Base-by-base conservation (phyloP, 495 filamentous ascomycete species). In the Glarea lozoyensis region DNA sequence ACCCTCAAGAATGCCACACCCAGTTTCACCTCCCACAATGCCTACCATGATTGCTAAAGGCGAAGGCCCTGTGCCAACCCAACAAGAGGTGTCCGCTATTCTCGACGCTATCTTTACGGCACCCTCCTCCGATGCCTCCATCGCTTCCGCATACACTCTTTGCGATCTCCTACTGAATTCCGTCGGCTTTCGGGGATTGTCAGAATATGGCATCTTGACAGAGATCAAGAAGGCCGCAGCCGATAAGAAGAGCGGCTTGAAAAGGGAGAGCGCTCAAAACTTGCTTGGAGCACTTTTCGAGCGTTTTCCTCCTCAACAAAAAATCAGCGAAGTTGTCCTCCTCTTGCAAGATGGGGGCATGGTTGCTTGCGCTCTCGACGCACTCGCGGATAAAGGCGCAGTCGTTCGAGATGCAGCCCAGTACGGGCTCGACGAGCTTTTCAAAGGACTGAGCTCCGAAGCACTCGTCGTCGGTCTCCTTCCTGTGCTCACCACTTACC, bases 281-380 rank as follows among this genome's bases (percentile, higher is more conserved):
- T 81, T 94, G 40, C 74, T 96, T 33, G 93, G 92, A 40, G 92
- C 92, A 41, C 59, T 99, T 12, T 88, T 95, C 54, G 92, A 99
- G 66, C 79, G 79, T 13, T 83, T 96, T 59, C 86, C 88, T 17
- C 71, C 73, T 10, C 76, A 78, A 37, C 83, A 90, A 51, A 82
- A 77, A 15, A 63, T 87, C 40, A 87, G 76, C 60, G 93, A 97
- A 62, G 73, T 84, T 19, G 62, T 86, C 18, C 83, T 97, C 54
- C 64, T 96, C 17, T 53, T 87, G 11, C 79, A 92, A 54, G 81
- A 93, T 61, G 82, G 80, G 41, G 81, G 79, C 17, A 61, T 93
- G 29, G 63, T 97, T 10, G 52, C 71, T 15, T 67, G 76, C 27
- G 87, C 85, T 11, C 72, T 97, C 33, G 92, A 99, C 54, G 81